Percentiles rank a stretch among this genome's conserved stretches.
Evolutionary conservation across 2,329 filamentous ascomycete genomes (phyloP).

Genomic region (Ophiocordyceps australis): DNA sequence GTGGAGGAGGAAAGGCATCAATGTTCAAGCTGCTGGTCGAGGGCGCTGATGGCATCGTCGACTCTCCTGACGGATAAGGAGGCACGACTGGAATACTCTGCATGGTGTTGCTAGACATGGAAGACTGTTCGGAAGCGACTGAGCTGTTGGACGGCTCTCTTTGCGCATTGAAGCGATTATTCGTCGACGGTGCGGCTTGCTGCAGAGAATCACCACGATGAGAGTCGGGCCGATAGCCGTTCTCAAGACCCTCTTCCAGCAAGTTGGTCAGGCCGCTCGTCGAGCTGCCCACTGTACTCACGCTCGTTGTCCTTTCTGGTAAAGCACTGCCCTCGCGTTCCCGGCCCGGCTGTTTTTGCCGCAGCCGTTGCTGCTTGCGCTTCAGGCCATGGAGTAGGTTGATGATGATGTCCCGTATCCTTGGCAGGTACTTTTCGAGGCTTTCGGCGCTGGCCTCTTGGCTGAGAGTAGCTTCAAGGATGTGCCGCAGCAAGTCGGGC

Average conservation of each 20-base stretch:
- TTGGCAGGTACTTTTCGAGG: conserved; percentile 80
- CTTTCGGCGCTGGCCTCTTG: conserved; percentile 91
- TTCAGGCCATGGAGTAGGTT: conserved; percentile 91
- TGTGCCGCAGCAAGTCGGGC: conserved; percentile 73
- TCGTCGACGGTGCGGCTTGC: conserved; percentile 20
- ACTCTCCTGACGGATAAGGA: conserved; percentile 48
- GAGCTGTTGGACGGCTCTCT: conserved; percentile 34
- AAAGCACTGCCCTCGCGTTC: conserved; percentile 29
- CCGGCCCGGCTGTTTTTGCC: conserved; percentile 38
- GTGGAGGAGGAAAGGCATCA: conserved; percentile 53
- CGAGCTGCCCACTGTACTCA: conserved; percentile 38
- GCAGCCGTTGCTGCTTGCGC: conserved; percentile 83
- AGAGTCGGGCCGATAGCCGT: conserved; percentile 25
- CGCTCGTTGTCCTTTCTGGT: conserved; percentile 35
- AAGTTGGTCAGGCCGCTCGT: conserved; percentile 36
- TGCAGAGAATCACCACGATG: conserved; percentile 12
- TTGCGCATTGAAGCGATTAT: conserved; percentile 23
- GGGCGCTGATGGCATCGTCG: conserved; percentile 24
- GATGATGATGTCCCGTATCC: conserved; percentile 96
- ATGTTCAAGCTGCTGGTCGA: conserved; percentile 29
- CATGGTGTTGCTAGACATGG: conserved; percentile 55
- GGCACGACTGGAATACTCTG: conserved; percentile 60
- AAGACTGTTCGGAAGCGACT: conserved; percentile 40
- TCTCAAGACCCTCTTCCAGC: conserved; percentile 40
- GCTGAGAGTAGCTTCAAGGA: conserved; percentile 88